These are phyloP conservation scores for Candida manassasensis DNA, from an alignment of 805 yeast species.

Conservation along the genomic window DNA sequence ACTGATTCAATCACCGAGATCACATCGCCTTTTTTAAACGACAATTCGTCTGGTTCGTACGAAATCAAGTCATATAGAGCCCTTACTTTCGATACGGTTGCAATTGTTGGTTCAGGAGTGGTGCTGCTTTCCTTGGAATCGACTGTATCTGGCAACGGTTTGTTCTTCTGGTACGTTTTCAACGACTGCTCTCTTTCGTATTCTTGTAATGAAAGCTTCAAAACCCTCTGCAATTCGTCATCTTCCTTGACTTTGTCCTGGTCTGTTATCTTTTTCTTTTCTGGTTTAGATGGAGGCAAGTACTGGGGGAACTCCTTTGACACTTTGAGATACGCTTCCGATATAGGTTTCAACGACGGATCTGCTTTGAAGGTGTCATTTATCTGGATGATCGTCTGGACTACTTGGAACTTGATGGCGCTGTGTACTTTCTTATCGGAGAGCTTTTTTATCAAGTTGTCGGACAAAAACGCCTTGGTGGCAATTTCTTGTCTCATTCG, in stretches of 20 bases:
- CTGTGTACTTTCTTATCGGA: slow-evolving; percentile 57
- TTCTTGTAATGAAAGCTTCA: slow-evolving; percentile 69
- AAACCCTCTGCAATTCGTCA: slow-evolving; percentile 70
- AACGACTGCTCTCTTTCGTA: slow-evolving; percentile 38
- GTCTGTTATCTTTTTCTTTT: slow-evolving; percentile 44
- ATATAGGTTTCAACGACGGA: slow-evolving; percentile 70
- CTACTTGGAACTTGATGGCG: slow-evolving; percentile 59
- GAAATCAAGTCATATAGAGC: slow-evolving; percentile 82
- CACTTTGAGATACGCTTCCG: slow-evolving; percentile 53
- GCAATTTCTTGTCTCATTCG: slow-evolving; percentile 43
- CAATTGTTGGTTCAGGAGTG: slow-evolving; percentile 27
- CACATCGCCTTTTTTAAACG: slow-evolving; percentile 82
- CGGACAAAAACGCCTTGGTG: slow-evolving; percentile 30
- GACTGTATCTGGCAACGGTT: slow-evolving; percentile 33
- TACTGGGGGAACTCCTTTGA: slow-evolving; percentile 34
- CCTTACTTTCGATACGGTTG: slow-evolving; percentile 59
- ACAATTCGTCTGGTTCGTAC: slow-evolving; percentile 79
- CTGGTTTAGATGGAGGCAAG: slow-evolving; percentile 52
- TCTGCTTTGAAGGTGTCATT: slow-evolving; percentile 62
- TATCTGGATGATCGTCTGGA: slow-evolving; percentile 66
- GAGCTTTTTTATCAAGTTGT: slow-evolving; percentile 36
- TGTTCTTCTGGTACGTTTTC: slow-evolving; percentile 21
- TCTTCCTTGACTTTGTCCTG: slow-evolving; percentile 61
- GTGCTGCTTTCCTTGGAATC: slow-evolving; percentile 2
- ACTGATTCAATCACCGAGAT: slow-evolving; percentile 84